A percentile compares a stretch with the other conserved stretches of the same genome.
Evolutionary conservation across 352 stramenopile genomes (phyloP).

Genomic region (Pilasporangium apinafurcum): DNA sequence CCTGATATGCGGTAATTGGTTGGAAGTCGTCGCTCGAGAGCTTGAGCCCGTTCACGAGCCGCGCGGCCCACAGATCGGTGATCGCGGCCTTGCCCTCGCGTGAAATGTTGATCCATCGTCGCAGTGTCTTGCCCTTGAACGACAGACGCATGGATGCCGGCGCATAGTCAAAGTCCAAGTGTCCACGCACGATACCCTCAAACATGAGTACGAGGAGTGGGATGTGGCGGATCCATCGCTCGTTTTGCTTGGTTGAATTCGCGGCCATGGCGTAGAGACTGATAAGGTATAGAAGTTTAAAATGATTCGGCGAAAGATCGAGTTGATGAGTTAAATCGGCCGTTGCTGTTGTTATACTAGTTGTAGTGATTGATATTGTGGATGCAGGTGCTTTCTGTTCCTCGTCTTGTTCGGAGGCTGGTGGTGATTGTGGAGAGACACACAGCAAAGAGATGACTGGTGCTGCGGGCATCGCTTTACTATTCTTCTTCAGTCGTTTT

Average conservation of each 20-base stretch:
- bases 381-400: neutral
- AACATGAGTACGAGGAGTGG: constrained; percentile 96
- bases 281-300: constrained; percentile 95
- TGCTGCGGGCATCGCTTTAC: no score
- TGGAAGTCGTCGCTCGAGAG: constrained; percentile 92
- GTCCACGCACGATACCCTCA: constrained; percentile 91
- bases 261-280: constrained; percentile 91
- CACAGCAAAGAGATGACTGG: no score
- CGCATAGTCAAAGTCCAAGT: constrained; percentile 97
- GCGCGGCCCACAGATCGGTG: constrained; percentile 91
- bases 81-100: constrained; percentile 94
- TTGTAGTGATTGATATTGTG: neutral
- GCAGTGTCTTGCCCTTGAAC: constrained; percentile 80
- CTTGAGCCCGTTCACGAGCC: constrained; percentile 92
- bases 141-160: constrained; percentile 92
- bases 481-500: no score
- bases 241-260: constrained; percentile 86
- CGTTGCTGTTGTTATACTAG: neutral
- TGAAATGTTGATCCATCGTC: constrained; percentile 91
- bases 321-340: no score
- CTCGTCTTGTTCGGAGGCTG: neutral
- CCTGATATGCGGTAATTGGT: constrained; percentile 95
- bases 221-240: constrained; percentile 94
- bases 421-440: no score
- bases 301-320: constrained; percentile 92